Percentiles rank a stretch among this genome's conserved stretches.
These are phyloP conservation scores for Tillandsia leiboldiana DNA, from an alignment of 176 grass and related monocot species.

Conservation along the genomic window DNA sequence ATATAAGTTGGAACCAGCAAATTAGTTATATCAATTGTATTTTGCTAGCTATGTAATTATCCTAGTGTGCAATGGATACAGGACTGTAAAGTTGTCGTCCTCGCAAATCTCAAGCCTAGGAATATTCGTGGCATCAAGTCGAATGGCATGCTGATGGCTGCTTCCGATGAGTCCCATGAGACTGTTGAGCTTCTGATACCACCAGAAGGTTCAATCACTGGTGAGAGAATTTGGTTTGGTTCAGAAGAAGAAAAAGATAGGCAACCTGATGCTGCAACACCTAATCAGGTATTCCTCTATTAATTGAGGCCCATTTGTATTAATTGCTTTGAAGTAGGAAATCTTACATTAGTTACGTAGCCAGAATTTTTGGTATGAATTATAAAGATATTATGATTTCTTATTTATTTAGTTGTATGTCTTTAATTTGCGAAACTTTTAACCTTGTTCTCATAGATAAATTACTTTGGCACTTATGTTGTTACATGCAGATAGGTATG, in stretches of 20 bases:
- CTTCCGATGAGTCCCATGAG: conserved; percentile 82
- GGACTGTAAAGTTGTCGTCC: conserved; percentile 75
- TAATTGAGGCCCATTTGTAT: neutral
- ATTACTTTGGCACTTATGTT: too few species aligned
- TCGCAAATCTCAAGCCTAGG: conserved; percentile 88
- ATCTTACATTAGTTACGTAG: neutral
- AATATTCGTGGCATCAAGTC: conserved; percentile 98
- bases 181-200: conserved; percentile 76
- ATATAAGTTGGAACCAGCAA: neutral
- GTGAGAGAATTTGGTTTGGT: conserved; percentile 97
- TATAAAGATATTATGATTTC: too few species aligned
- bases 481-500: too few species aligned
- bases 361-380: neutral
- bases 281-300: conserved; percentile 61
- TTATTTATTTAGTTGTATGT: too few species aligned
- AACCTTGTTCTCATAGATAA: too few species aligned
- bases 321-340: neutral
- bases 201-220: conserved; percentile 70
- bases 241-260: conserved; percentile 54
- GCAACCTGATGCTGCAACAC: conserved; percentile 52
- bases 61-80: conserved; percentile 21
- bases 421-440: too few species aligned
- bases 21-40: neutral
- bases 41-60: neutral
- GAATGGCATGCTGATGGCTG: conserved; percentile 98